Evolutionary conservation across 495 filamentous ascomycete species (phyloP).

Genomic region (Neurospora hispaniola): DNA sequence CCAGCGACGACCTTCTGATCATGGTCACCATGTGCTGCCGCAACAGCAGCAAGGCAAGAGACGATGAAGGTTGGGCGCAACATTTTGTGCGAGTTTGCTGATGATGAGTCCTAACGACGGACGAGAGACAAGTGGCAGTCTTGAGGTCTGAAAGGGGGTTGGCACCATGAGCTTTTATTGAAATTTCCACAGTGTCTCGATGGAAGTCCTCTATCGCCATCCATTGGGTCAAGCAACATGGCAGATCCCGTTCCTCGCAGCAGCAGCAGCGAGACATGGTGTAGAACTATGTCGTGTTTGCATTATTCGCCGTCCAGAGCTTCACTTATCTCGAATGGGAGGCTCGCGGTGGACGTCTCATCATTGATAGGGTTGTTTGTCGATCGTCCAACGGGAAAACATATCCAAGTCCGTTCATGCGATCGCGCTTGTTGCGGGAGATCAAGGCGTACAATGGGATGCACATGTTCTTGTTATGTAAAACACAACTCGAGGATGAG

Average conservation of each 20-base stretch:
- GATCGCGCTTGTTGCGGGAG: not conserved
- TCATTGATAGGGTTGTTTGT: not conserved
- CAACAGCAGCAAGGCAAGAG: conserved; percentile 17
- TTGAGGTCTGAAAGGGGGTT: not conserved
- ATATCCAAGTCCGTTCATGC: not conserved
- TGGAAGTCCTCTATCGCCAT: not conserved
- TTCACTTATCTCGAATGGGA: not conserved
- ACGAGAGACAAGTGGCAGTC: not conserved
- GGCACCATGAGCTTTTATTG: not conserved
- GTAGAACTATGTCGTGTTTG: not conserved
- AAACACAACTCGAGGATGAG: not conserved
- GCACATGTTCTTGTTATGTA: conserved; percentile 12
- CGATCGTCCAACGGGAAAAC: not conserved
- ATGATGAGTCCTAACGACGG: not conserved
- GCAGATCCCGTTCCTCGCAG: not conserved
- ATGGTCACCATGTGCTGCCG: conserved; percentile 22
- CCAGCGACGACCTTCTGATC: conserved; percentile 34
- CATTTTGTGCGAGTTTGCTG: conserved; percentile 9
- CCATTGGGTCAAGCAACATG: not conserved
- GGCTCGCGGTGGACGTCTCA: not conserved
- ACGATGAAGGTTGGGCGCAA: conserved; percentile 10
- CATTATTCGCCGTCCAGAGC: not conserved
- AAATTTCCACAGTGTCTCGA: not conserved
- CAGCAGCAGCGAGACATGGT: not conserved
- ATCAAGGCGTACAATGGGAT: not conserved